Percentiles rank a stretch among this genome's conserved stretches.
phyloP scores from a whole-genome alignment of 257 asterid species.

The Salvia splendens region DNA sequence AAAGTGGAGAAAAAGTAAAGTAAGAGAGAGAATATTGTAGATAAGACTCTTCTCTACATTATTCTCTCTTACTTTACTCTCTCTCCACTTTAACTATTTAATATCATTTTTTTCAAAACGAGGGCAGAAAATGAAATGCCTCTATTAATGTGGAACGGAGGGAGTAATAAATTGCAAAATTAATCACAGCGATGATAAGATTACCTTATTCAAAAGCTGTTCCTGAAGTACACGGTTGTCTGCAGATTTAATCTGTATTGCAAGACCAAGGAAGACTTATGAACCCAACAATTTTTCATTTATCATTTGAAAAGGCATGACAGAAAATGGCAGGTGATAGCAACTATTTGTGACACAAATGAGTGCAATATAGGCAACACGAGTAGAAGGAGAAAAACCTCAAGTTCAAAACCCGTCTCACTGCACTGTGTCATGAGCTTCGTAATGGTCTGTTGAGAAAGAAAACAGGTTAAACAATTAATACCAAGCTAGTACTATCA shows the following conservation, averaged over 20 bases:
- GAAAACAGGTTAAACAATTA: conserved; percentile 10
- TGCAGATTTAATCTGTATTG: conserved; percentile 83
- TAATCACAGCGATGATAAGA: neutral
- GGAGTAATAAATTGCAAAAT: conserved; percentile 3
- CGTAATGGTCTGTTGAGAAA: conserved; percentile 62
- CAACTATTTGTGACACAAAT: conserved; percentile 10
- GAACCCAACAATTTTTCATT: conserved; percentile 19
- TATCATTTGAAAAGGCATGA: neutral
- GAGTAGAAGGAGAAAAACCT: conserved; percentile 51
- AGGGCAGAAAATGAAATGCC: no score
- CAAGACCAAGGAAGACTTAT: conserved; percentile 34
- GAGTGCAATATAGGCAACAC: neutral
- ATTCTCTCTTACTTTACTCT: no score
- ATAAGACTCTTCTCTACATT: no score
- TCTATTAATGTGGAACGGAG: no score
- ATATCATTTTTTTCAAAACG: no score
- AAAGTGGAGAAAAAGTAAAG: no score
- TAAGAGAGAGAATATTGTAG: no score
- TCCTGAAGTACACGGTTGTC: conserved; percentile 95
- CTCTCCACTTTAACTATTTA: no score
- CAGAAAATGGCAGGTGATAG: conserved; percentile 25
- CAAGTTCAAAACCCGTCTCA: conserved; percentile 90
- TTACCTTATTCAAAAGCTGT: conserved; percentile 86
- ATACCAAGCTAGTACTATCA: conserved; percentile 7
- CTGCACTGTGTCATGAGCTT: conserved; percentile 83